Base-by-base conservation (phyloP, 129 eudicot species). In the Helianthus tuberosus region DNA sequence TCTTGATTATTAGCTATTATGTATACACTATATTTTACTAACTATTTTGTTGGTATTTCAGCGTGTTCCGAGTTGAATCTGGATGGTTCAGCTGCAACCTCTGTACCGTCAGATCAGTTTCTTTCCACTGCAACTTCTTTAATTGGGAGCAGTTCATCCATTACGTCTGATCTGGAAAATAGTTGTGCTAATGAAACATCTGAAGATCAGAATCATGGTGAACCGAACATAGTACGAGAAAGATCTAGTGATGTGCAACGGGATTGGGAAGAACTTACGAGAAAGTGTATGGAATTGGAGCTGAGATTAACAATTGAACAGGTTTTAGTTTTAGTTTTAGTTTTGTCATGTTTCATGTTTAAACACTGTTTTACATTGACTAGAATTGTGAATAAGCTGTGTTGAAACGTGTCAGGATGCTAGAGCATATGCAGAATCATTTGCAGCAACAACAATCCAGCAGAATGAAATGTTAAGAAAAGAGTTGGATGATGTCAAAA, bases 191-290 rank as follows among this genome's bases (percentile, higher is more conserved):
- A n/a, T 38, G 32, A 15, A 39, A 8, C 50, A 15, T 64, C 14
- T 64, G 69, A n/a, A 36, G 13, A 61, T 35, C 44, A 61, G 16
- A 61, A 6, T 61, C n/a, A 61, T 61, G 44, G 72, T 59, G 80
- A 77, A 62, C 15, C 61, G 52, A 35, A 70, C 72, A 8, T 65
- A 75, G 89, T 86, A 74, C 81, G 76, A 76, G 88, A 88, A 68
- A 76, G 84, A 66, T 73, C 23, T 59, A 83, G 76, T 61, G 81
- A 78, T 68, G 65, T 72, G 86, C 88, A 88, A 76, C 66, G 84
- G 90, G 92, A 91, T 77, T 70, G 80, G 76, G 92, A 91, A 81
- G 97, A 91, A 78, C 74, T 91, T 54, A 75, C 82, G 71, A 86
- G 85, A 67, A 78, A 68, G 80, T 82, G 85, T 64, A 69, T 77